Evolutionary conservation across 2,329 filamentous ascomycete species (phyloP).

Genomic region (Bimuria novae-zelandiae): DNA sequence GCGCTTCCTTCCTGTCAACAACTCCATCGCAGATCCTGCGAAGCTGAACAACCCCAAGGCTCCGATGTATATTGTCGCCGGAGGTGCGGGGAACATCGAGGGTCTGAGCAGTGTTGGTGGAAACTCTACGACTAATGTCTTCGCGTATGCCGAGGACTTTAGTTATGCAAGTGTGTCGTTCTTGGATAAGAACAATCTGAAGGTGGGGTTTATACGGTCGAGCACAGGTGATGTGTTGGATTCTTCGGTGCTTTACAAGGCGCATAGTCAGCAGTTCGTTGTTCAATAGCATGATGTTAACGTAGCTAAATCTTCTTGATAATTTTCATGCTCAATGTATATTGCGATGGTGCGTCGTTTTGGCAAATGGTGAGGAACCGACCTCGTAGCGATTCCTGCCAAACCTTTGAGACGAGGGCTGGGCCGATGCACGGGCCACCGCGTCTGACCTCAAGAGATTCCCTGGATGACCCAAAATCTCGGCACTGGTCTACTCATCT

Average conservation of each 20-base stretch:
- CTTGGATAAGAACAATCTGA: slow-evolving; percentile 51
- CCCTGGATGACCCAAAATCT: too few relatives aligned
- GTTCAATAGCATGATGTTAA: too few relatives aligned
- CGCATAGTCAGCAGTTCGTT: slow-evolving; percentile 1
- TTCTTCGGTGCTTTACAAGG: slow-evolving; percentile 5
- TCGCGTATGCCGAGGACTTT: slow-evolving; percentile 59
- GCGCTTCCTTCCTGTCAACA: slow-evolving; percentile 52
- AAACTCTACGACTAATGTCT: slow-evolving; percentile 52
- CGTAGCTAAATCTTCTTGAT: too few relatives aligned
- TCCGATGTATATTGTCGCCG: slow-evolving; percentile 62
- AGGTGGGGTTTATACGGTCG: slow-evolving; percentile 58
- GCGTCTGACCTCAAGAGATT: too few relatives aligned
- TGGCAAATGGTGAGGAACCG: too few relatives aligned
- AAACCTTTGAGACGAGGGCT: too few relatives aligned
- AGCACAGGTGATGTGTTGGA: slow-evolving; percentile 43
- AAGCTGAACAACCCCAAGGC: slow-evolving; percentile 56
- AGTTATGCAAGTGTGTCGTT: slow-evolving; percentile 58
- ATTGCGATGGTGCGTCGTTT: too few relatives aligned
- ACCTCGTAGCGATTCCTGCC: too few relatives aligned
- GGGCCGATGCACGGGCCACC: too few relatives aligned
- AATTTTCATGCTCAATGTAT: too few relatives aligned
- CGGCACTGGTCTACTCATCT: too few relatives aligned
- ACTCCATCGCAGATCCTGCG: slow-evolving; percentile 44
- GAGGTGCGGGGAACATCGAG: slow-evolving; percentile 62
- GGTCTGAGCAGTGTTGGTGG: slow-evolving; percentile 52